Evolutionary conservation across 106 monocot genomes (phyloP), one percentile per base, ranked within the genome.

Genomic region (Acanthochlamys bracteata): DNA sequence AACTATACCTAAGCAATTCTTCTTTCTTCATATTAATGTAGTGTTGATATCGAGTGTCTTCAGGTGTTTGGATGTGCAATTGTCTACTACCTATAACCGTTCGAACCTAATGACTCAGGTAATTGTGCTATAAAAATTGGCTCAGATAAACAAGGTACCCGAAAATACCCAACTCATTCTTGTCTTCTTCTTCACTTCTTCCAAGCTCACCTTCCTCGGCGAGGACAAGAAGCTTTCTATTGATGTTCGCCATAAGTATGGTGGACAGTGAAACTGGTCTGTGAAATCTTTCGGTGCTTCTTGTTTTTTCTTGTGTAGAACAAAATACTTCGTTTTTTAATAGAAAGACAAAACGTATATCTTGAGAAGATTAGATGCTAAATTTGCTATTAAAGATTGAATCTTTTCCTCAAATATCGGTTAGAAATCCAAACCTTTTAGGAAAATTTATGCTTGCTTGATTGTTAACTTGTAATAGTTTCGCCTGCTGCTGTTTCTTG

Each of bases 181-280:
- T 14, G 90, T 74, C 0, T 95, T 95, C 80, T 95, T 95, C 76
- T 84, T 80, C 82, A 77, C 89, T 7, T 90, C 94, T 0, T 90
- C 94, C 27, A 82, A 78, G 66, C 65, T 86, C 56, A 94, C 93
- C 10, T 86, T 75, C 66, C 33, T 82, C 23, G 94, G 94, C 17
- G 76, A 70, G 69, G 86, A 86, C 67, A 80, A 69, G 75, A 94
- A 94, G 74, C 67, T 70, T 68, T 60, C 33, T 41, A 21, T 90
- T 23, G 94, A 90, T 12, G 90, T 68, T 14, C 77, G 84, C 61
- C 90, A 84, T 78, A 90, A 77, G 75, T 84, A 89, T 57, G 94
- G 94, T 27, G 94, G 94, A 0, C 90, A 86, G 66, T 68, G 94
- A 22, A 90, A 95, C 75, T 95, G 94, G 94, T 95, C 69, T 80